A percentile compares a stretch with the other conserved stretches of the same genome.
Evolutionary conservation across 225 moss, liverwort and hornwort species (phyloP).

Genomic region (Climacium dendroides): DNA sequence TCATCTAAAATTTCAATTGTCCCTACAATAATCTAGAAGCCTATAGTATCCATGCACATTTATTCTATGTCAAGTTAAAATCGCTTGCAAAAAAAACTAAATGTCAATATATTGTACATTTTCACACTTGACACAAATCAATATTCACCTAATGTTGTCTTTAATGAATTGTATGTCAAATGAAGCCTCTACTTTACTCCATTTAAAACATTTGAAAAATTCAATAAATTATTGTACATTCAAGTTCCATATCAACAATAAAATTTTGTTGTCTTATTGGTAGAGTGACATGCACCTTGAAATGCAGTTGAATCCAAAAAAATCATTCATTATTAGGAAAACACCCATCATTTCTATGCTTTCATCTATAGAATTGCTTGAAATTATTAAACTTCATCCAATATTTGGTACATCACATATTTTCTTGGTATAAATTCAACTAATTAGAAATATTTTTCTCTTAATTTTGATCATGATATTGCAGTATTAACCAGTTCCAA

Average conservation of each 20-base stretch:
- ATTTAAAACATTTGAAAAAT: neutral
- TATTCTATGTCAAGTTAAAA: neutral
- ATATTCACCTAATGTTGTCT: neutral
- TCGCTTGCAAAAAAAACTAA: no score
- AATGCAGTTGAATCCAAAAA: rapidly evolving
- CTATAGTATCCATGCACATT: neutral
- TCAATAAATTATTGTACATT: neutral
- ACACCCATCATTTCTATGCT: neutral
- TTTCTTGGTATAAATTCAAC: rapidly evolving
- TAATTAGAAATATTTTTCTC: neutral
- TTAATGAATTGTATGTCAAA: neutral
- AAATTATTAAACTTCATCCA: neutral
- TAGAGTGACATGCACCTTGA: neutral
- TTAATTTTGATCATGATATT: rapidly evolving
- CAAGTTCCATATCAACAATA: rapidly evolving
- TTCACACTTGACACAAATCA: neutral
- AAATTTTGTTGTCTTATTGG: neutral
- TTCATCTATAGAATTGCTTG: neutral
- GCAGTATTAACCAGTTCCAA: rapidly evolving
- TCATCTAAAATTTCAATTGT: neutral
- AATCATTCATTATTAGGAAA: neutral
- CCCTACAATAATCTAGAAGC: no score
- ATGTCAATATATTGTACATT: neutral
- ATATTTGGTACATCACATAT: neutral
- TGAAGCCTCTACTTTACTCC: neutral